Base-by-base conservation (phyloP, 441 rosid species). In the Breynia disticha region DNA sequence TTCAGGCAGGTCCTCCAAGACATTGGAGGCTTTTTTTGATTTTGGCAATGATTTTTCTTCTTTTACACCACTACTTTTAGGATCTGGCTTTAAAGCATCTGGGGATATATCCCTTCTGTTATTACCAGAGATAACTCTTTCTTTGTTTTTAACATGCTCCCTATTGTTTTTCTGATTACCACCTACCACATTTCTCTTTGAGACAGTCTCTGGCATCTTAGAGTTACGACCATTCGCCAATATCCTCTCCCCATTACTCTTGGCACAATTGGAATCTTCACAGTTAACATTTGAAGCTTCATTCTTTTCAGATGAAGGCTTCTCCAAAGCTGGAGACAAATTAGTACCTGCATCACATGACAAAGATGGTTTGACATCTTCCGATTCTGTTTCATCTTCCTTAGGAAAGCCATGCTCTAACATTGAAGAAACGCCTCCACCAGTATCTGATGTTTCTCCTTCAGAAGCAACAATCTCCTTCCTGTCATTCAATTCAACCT, bases 361-460 rank as follows among this genome's bases (percentile, higher is more conserved):
- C 59, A 75, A 53, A 46, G 70, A 69, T 54, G 73, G 75, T 73
- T 82, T 76, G 42, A 41, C 17, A 67, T 77, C 96, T 66, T 73
- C 84, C 67, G 56, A 62, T 48, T 69, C 74, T 62, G 62, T 65
- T 65, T 68, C 81, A 62, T 55, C 69, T 56, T 55, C 66, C 48
- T 50, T 64, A 44, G 52, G 56, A 22, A 63, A 75, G 66, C 72
- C 65, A 58, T 61, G 63, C 55, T 67, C 81, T 49, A 54, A 60
- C 63, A 67, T 70, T 54, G 77, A 66, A 61, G 59, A 60, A 56
- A 66, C 77, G 64, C 66, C 72, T 66, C 38, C 21, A 48, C 63
- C 78, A 50, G 66, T 79, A 38, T 44, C 57, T 39, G 67, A 61
- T 54, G 76, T 48, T 68, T 78, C 82, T 65, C 63, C 63, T 22